A percentile compares a stretch with the other conserved stretches of the same genome.
Conservation (phyloP, 2,329 filamentous ascomycete genomes). For the Ascochyta rabiei region DNA sequence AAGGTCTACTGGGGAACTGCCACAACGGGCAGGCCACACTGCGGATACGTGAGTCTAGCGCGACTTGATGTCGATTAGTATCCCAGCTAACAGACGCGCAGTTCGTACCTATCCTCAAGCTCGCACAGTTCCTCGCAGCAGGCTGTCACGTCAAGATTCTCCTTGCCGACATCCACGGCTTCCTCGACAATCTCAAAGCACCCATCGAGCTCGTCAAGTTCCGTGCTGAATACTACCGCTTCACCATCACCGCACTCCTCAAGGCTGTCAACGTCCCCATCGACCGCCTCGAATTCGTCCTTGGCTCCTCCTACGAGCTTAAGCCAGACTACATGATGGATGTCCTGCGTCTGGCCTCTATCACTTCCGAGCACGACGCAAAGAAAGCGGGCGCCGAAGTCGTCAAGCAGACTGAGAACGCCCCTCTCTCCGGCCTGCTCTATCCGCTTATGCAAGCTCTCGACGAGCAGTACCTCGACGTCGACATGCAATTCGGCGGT, state of each 20-base stretch:
- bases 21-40: constrained; percentile 86
- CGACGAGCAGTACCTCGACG: constrained; percentile 81
- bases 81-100: constrained; percentile 17
- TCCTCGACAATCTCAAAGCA: constrained; percentile 83
- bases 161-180: constrained; percentile 69
- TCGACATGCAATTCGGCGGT: constrained; percentile 83
- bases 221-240: constrained; percentile 83
- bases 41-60: constrained; percentile 67
- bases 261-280: constrained; percentile 79
- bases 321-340: constrained; percentile 80
- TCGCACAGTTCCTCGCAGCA: constrained; percentile 83
- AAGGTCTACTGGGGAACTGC: constrained; percentile 90
- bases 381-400: constrained; percentile 92
- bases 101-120: constrained; percentile 85
- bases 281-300: constrained; percentile 80
- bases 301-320: constrained; percentile 82
- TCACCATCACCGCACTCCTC: constrained; percentile 75
- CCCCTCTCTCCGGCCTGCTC: constrained; percentile 73
- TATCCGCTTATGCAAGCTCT: constrained; percentile 90
- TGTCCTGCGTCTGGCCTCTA: constrained; percentile 74
- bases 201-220: constrained; percentile 85
- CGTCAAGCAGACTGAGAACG: constrained; percentile 87
- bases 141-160: constrained; percentile 83
- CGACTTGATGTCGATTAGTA: neutral
- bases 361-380: constrained; percentile 78